Conservation (phyloP, 192 early-diverging fungal species). For the Phycomyces nitens region DNA sequence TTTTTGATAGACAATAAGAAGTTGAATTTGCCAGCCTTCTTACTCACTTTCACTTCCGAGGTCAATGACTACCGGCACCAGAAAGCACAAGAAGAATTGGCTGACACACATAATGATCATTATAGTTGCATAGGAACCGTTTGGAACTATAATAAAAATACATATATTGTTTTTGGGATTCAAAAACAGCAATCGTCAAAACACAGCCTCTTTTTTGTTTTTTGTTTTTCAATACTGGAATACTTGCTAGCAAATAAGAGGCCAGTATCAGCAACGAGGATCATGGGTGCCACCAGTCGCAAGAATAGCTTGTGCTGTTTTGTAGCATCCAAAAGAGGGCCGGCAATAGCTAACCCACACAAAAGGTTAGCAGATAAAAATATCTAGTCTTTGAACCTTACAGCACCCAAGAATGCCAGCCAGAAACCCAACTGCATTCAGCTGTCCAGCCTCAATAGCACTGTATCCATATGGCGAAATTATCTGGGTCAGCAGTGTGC, state of each 20-base stretch:
- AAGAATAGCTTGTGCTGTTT: slow-evolving; percentile 30
- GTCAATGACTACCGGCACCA: slow-evolving; percentile 32
- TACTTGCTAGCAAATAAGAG: slow-evolving; percentile 26
- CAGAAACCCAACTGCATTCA: slow-evolving; percentile 27
- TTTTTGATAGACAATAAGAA: slow-evolving; percentile 1
- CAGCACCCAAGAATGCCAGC: slow-evolving; percentile 34
- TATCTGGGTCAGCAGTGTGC: slow-evolving; percentile 29
- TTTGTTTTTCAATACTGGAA: too few relatives aligned
- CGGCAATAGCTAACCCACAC: slow-evolving; percentile 21
- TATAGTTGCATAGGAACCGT: slow-evolving; percentile 22
- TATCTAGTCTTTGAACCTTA: slow-evolving; percentile 9
- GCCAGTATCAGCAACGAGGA: slow-evolving; percentile 22
- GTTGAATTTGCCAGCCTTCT: too few relatives aligned
- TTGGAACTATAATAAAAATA: slow-evolving; percentile 10
- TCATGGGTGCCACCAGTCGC: slow-evolving; percentile 24
- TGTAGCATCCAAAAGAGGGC: slow-evolving; percentile 31
- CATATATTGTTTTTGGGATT: background rate
- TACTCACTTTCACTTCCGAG: slow-evolving; percentile 28
- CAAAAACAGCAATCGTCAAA: background rate
- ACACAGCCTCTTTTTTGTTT: too few relatives aligned
- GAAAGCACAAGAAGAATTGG: slow-evolving; percentile 31
- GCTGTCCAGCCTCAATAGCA: slow-evolving; percentile 28
- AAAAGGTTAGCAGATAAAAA: background rate
- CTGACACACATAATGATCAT: slow-evolving; percentile 20
- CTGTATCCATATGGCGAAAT: slow-evolving; percentile 38